Evolutionary conservation across 192 early-diverging fungal genomes (phyloP), one percentile per base, ranked within the genome.

Genomic region (Spinellus fusiger): DNA sequence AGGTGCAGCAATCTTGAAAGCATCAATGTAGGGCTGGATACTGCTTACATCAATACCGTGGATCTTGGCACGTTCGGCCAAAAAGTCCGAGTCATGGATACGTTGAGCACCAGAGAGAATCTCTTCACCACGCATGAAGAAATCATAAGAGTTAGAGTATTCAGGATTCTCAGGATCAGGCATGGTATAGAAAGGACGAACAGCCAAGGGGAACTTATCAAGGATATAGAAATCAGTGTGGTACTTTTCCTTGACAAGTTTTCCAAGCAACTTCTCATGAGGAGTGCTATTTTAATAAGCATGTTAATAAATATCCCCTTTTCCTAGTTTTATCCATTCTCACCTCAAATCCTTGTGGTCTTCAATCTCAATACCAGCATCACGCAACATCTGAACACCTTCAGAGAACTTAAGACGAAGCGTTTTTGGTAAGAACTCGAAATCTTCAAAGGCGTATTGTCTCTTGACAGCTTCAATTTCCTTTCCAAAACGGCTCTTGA

Each of bases 151-250:
- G 90, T 99, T 99, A 69, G 93, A 94, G 82, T 98, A 99, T 53
- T 81, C 80, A 12, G 85, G 78, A 64, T 87, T 75, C 26, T 74
- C 73, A 23, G 97, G 90, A 72, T 98, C 95, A 27, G 95, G 95
- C 97, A 99, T 99, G 32, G 97, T 99, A 85, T 99, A 99, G 86
- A 98, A 98, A 35, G 97, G 95, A 49, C 97, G 85, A 37, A 98
- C 85, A 8, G 70, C 86, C 57, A 93, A 73, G n/a, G 97, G 97
- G 86, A 98, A 99, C 80, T 99, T 99, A 85, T 99, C 97, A 46
- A 99, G 74, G 73, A 98, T 93, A 80, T 90, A 99, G 72, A 99
- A 99, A 77, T 99, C 97, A 15, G 95, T 97, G 62, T 87, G 70
- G 79, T 97, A 95, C 83, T 96, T 93, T 58, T 90, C 86, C 68